phyloP scores from a whole-genome alignment of 2,329 filamentous ascomycete species.

The Pseudogymnoascus destructans region DNA sequence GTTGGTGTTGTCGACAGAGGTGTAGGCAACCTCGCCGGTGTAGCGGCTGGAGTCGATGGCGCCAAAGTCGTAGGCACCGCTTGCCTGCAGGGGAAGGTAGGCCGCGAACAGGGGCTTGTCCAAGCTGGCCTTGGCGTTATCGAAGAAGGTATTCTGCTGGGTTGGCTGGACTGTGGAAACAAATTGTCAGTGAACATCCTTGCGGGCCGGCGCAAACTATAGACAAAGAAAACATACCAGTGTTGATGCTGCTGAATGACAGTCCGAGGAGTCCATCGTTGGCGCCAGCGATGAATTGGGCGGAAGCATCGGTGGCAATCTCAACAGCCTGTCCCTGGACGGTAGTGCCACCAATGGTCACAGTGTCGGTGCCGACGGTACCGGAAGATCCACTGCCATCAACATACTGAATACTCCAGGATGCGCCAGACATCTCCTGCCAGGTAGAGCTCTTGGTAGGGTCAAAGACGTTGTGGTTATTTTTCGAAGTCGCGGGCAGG shows the following conservation, averaged over 20 bases:
- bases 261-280: constrained; percentile 51
- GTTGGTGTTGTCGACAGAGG: constrained; percentile 31
- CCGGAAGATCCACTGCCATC: constrained; percentile 28
- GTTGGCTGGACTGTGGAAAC: constrained; percentile 16
- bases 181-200: background rate
- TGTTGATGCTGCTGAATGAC: constrained; percentile 29
- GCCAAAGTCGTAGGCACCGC: constrained; percentile 42
- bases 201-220: background rate
- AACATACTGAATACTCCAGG: constrained; percentile 23
- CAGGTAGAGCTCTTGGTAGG: constrained; percentile 20
- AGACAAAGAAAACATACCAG: constrained; percentile 13
- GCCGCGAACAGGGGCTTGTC: constrained; percentile 40
- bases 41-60: constrained; percentile 39
- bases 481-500: constrained; percentile 14
- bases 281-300: constrained; percentile 22
- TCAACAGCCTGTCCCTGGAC: constrained; percentile 24
- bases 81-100: constrained; percentile 33
- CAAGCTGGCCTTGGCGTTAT: constrained; percentile 21
- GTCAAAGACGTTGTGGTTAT: constrained; percentile 18
- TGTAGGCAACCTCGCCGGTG: constrained; percentile 39
- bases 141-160: constrained; percentile 24
- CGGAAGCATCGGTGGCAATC: constrained; percentile 23
- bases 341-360: constrained; percentile 24
- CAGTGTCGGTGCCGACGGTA: constrained; percentile 25
- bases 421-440: constrained; percentile 19